phyloP scores from a whole-genome alignment of 2,329 filamentous ascomycete species.

The Eurotiales sp. region DNA sequence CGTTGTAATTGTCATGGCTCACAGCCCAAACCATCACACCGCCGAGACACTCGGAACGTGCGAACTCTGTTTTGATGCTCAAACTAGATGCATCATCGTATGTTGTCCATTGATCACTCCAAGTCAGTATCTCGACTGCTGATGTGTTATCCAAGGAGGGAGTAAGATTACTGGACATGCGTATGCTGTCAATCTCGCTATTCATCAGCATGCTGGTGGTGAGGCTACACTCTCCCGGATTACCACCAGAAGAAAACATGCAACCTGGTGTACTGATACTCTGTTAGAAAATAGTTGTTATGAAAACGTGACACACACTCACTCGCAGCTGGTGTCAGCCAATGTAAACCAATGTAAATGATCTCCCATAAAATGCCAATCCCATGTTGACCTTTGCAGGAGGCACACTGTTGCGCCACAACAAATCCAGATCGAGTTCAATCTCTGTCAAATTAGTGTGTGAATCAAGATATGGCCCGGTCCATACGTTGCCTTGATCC shows the following conservation, averaged over 20 bases:
- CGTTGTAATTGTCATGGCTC: neutral
- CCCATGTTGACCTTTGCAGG: constrained; percentile 22
- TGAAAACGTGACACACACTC: no score
- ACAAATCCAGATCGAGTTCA: constrained; percentile 21
- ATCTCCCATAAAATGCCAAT: constrained; percentile 26
- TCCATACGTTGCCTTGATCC: neutral
- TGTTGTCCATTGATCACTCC: constrained; percentile 22
- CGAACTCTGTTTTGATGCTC: constrained; percentile 31
- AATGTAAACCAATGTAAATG: constrained; percentile 19
- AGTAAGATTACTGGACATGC: constrained; percentile 11
- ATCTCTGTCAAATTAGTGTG: constrained; percentile 34
- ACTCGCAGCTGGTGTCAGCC: constrained; percentile 21
- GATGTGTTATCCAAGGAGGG: constrained; percentile 17
- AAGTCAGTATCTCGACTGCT: constrained; percentile 18
- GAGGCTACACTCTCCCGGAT: constrained; percentile 18
- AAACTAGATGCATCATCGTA: constrained; percentile 36
- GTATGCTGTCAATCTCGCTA: constrained; percentile 19
- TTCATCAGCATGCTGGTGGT: constrained; percentile 19
- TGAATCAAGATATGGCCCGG: neutral
- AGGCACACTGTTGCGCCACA: constrained; percentile 25
- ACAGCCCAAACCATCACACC: constrained; percentile 18
- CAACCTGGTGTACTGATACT: no score
- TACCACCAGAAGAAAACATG: constrained; percentile 16
- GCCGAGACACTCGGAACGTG: constrained; percentile 27
- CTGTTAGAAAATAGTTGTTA: no score